A percentile compares a stretch with the other conserved stretches of the same genome.
These are phyloP conservation scores for Eucommia ulmoides DNA, from an alignment of 257 asterid genomes.

Conservation along the genomic window DNA sequence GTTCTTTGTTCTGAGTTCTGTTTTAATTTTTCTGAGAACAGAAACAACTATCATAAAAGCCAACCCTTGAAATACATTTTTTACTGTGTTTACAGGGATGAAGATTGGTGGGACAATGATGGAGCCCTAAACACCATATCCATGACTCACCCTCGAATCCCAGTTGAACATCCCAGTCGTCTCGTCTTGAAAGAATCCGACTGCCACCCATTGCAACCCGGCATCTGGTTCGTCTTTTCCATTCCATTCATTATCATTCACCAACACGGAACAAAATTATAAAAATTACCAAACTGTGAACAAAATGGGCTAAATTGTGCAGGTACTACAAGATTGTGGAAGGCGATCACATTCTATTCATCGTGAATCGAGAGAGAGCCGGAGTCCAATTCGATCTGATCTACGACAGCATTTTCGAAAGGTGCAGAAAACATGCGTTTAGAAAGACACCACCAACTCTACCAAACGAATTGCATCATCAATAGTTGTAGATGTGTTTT, in stretches of 20 bases:
- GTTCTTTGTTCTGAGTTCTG: too few species aligned
- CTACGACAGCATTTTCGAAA: constrained; percentile 84
- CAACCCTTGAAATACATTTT: too few species aligned
- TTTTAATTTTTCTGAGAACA: too few species aligned
- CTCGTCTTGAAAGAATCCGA: constrained; percentile 65
- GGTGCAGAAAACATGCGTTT: constrained; percentile 83
- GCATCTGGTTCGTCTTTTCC: constrained; percentile 93
- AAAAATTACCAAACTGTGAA: too few species aligned
- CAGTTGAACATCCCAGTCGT: constrained; percentile 67
- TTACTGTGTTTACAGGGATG: constrained; percentile 52
- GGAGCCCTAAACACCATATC: constrained; percentile 97
- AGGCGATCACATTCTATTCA: constrained; percentile 91
- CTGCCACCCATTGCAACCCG: constrained; percentile 79
- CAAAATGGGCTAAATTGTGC: too few species aligned
- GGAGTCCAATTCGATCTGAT: constrained; percentile 83
- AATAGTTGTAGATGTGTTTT: too few species aligned
- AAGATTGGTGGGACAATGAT: constrained; percentile 99
- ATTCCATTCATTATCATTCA: too few species aligned
- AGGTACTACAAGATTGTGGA: constrained; percentile 93
- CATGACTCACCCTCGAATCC: constrained; percentile 96
- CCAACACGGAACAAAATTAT: too few species aligned
- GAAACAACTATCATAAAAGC: too few species aligned
- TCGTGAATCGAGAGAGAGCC: constrained; percentile 87
- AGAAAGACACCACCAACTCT: constrained; percentile 35
- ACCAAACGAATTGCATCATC: constrained; percentile 40